These are phyloP conservation scores for Podospora pseudoanserina DNA, from an alignment of 495 filamentous ascomycete species.

Conservation along the genomic window DNA sequence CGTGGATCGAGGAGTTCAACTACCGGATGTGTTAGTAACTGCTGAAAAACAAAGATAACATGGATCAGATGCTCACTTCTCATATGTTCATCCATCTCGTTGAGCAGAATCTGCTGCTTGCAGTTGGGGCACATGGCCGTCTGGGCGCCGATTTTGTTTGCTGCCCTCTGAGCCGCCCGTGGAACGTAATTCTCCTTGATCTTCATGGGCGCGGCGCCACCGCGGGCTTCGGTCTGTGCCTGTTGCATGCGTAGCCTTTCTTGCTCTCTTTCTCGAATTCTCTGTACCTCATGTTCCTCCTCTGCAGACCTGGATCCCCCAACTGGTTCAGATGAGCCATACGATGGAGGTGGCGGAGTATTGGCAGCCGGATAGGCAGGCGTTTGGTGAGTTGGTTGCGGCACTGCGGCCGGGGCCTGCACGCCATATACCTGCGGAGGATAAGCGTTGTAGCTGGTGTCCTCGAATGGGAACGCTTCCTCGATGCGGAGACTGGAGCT, in stretches of 20 bases:
- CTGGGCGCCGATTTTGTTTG: conserved; percentile 57
- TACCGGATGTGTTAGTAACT: conserved; percentile 14
- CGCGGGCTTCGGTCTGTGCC: conserved; percentile 72
- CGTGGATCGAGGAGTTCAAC: conserved; percentile 84
- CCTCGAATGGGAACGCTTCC: conserved; percentile 87
- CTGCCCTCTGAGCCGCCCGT: conserved; percentile 67
- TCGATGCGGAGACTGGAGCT: conserved; percentile 80
- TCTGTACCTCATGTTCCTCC: conserved; percentile 64
- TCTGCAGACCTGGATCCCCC: conserved; percentile 31
- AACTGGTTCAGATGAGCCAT: conserved; percentile 28
- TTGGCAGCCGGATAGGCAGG: conserved; percentile 39
- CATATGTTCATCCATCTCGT: conserved; percentile 92
- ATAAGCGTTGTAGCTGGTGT: conserved; percentile 42
- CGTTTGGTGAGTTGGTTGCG: conserved; percentile 24
- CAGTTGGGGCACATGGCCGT: conserved; percentile 92
- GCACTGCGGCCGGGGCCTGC: conserved; percentile 21
- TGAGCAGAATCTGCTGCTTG: conserved; percentile 77
- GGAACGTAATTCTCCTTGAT: conserved; percentile 92
- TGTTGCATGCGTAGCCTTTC: conserved; percentile 69
- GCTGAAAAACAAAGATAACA: not conserved
- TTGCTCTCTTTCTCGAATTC: conserved; percentile 64
- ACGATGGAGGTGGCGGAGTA: conserved; percentile 36
- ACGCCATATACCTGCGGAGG: conserved; percentile 29
- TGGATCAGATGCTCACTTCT: conserved; percentile 53
- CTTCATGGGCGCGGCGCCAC: conserved; percentile 71